A percentile compares a stretch with the other conserved stretches of the same genome.
phyloP scores from a whole-genome alignment of 2,329 filamentous ascomycete species.

The Plenodomus tracheiphilus region DNA sequence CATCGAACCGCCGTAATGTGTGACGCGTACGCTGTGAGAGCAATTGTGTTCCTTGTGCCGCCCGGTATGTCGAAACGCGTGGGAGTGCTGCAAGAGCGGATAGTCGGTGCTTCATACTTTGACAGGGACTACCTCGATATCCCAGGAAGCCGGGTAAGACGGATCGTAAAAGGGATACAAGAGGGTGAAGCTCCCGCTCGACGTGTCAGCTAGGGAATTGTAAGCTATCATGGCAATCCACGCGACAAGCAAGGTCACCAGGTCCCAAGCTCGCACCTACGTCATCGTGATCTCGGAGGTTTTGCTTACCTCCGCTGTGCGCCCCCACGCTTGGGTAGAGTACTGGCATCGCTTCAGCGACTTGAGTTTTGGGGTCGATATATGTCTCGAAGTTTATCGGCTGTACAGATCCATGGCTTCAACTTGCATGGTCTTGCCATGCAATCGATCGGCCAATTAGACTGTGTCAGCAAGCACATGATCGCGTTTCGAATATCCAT shows the following conservation, averaged over 20 bases:
- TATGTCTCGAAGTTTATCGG: too few relatives aligned
- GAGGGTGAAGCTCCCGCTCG: neutral
- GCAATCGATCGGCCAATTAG: neutral
- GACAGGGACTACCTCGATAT: neutral
- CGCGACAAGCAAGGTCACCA: conserved; percentile 19
- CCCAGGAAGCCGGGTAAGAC: conserved; percentile 14
- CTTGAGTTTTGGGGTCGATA: too few relatives aligned
- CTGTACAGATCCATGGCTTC: too few relatives aligned
- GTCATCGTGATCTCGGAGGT: conserved; percentile 16
- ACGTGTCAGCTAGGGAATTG: neutral
- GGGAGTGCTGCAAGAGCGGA: conserved; percentile 24
- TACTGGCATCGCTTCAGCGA: too few relatives aligned
- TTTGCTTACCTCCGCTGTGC: neutral
- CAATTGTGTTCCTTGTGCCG: conserved; percentile 13
- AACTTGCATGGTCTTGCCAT: too few relatives aligned
- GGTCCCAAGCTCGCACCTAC: conserved; percentile 5
- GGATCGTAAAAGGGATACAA: conserved; percentile 3
- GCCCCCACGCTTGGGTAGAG: neutral
- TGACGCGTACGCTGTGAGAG: neutral
- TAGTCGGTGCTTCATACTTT: conserved; percentile 38
- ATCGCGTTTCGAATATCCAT: too few relatives aligned
- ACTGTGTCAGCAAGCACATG: too few relatives aligned
- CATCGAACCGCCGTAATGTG: conserved; percentile 1
- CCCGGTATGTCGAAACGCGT: conserved; percentile 15
- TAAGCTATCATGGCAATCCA: conserved; percentile 10